Evolutionary conservation across 345 rosid genomes (phyloP).

Genomic region (Reutealis trisperma): DNA sequence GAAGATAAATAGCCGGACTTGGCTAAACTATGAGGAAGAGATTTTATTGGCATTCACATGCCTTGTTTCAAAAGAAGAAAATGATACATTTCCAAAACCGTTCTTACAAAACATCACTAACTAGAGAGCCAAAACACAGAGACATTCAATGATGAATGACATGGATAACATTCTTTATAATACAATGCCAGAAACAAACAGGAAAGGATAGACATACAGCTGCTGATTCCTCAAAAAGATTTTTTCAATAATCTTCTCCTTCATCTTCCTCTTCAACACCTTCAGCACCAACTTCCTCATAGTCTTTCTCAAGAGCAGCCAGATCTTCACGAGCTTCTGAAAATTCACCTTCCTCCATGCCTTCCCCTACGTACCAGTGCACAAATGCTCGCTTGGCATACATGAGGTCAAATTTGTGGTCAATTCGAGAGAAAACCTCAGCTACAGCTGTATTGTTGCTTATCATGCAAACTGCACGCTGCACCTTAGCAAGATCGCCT

Average conservation of each 20-base stretch:
- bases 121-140: slow-evolving; percentile 19
- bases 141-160: slow-evolving; percentile 7
- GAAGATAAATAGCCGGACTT: background rate
- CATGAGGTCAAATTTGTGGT: slow-evolving; percentile 86
- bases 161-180: slow-evolving; percentile 5
- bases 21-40: background rate
- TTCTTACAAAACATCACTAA: slow-evolving; percentile 11
- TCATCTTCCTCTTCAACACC: slow-evolving; percentile 56
- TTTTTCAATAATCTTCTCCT: slow-evolving; percentile 52
- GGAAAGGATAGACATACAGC: slow-evolving; percentile 11
- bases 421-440: slow-evolving; percentile 71
- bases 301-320: slow-evolving; percentile 85
- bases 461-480: slow-evolving; percentile 87
- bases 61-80: slow-evolving; percentile 14
- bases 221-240: slow-evolving; percentile 7
- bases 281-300: slow-evolving; percentile 83
- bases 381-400: slow-evolving; percentile 82
- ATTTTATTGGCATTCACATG: slow-evolving; percentile 15
- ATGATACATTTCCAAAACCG: slow-evolving; percentile 14
- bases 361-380: slow-evolving; percentile 93
- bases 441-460: slow-evolving; percentile 89
- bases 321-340: slow-evolving; percentile 90
- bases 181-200: slow-evolving; percentile 18
- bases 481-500: slow-evolving; percentile 76
- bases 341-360: slow-evolving; percentile 93